Evolutionary conservation across 805 yeast species (phyloP), one percentile per base, ranked within the genome.

Genomic region (Saccharomycopsis amapae): DNA sequence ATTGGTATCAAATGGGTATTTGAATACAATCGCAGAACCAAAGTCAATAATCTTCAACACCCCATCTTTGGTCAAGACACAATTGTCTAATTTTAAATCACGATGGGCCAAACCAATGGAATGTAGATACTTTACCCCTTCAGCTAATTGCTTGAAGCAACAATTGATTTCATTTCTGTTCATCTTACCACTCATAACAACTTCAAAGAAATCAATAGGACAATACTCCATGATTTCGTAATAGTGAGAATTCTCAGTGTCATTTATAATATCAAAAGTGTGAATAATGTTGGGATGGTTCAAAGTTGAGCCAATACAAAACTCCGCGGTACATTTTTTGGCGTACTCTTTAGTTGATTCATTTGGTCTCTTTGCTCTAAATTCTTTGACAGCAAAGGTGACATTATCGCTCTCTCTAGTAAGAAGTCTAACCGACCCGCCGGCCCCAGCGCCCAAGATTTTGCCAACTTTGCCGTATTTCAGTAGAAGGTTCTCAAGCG

Each of bases 261-360:
- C 71, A 23, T 64, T 64, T 44, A 85, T 79, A 38, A 78, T 78
- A 63, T 85, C 94, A 55, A 84, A 67, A 2, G 93, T 84, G 58
- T 82, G 78, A 55, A 85, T 83, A 52, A 85, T 75, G 61, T 85
- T 84, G 44, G 90, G 87, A 63, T 85, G 93, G 55, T 80, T 83
- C 49, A 85, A 67, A 18, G 90, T 82, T 19, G 86, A 79, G 13
- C 95, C 95, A 48, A 85, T 83, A 64, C 93, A 82, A 61, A 81
- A 85, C 59, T 85, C 95, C n/a, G 89, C 87, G 1, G 90, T 84
- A 59, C 89, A 83, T 65, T 85, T 85, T 54, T 81, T 79, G n/a
- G 88, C 83, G 58, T 85, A 85, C 53, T 85, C 93, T 59, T 80
- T 80, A 46, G 78, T 71, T 7, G 78, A 64, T 59, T 85, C 95